Conservation (phyloP, 208 protist genomes). For the Crithidia bombi region DNA sequence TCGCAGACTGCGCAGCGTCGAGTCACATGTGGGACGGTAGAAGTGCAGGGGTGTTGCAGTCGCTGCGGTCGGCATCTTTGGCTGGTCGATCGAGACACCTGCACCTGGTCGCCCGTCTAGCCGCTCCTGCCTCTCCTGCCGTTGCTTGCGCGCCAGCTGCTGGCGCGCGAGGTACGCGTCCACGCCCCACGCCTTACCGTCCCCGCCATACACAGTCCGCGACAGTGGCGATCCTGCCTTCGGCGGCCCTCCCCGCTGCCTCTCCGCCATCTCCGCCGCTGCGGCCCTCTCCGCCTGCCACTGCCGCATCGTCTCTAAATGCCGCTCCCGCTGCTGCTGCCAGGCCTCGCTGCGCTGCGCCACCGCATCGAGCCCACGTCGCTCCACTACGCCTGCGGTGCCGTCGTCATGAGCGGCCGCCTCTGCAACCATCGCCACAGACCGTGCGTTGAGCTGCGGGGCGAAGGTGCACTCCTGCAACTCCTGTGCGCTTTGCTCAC, state of each 20-base stretch:
- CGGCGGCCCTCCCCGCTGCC: slow-evolving; percentile 20
- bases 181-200: slow-evolving; percentile 28
- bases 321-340: slow-evolving; percentile 45
- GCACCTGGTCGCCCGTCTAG: not conserved
- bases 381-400: not conserved
- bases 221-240: not conserved
- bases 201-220: slow-evolving; percentile 26
- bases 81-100: not conserved
- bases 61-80: not conserved
- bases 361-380: slow-evolving; percentile 28
- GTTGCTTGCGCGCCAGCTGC: slow-evolving; percentile 20
- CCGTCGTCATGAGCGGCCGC: not conserved
- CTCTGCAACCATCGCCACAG: not conserved
- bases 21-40: not conserved
- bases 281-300: slow-evolving; percentile 46
- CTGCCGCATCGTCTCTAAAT: slow-evolving; percentile 41
- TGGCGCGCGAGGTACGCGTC: slow-evolving; percentile 25
- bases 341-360: slow-evolving; percentile 44
- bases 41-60: not conserved
- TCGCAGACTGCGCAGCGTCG: slow-evolving; percentile 35
- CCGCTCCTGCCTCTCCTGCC: slow-evolving; percentile 12
- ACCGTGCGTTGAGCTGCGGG: slow-evolving; percentile 17
- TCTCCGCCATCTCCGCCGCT: slow-evolving; percentile 25
- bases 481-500: slow-evolving; percentile 42
- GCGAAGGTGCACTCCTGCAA: slow-evolving; percentile 63